phyloP scores from a whole-genome alignment of 768 basidiomycete species.

The Tubosaeta sp. region DNA sequence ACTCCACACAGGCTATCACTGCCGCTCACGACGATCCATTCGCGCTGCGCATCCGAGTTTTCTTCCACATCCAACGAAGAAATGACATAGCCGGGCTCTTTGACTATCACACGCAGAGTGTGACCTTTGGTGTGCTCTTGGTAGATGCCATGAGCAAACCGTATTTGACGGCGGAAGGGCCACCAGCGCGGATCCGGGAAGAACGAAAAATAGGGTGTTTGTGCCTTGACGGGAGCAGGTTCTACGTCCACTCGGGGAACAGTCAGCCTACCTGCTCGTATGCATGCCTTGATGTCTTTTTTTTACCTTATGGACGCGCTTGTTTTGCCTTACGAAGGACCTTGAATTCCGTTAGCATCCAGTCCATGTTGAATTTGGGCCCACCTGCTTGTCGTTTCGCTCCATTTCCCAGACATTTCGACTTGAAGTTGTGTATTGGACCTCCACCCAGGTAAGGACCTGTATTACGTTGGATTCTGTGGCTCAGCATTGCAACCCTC shows the following conservation, averaged over 20 bases:
- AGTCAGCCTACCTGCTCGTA: not conserved
- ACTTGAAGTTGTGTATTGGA: not conserved
- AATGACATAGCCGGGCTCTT: slow-evolving; percentile 18
- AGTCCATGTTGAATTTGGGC: not conserved
- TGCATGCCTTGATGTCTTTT: not conserved
- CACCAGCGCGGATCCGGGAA: not conserved
- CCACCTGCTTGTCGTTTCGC: no score
- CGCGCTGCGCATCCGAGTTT: slow-evolving; percentile 14
- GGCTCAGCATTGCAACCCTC: no score
- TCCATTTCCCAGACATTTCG: not conserved
- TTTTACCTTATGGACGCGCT: not conserved
- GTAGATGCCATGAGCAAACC: slow-evolving; percentile 10
- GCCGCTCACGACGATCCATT: slow-evolving; percentile 15
- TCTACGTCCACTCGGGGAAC: not conserved
- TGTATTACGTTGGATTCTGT: no score
- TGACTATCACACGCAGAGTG: slow-evolving; percentile 30
- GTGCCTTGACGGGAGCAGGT: not conserved
- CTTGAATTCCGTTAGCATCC: not conserved
- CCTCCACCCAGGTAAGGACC: not conserved
- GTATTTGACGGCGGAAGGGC: slow-evolving; percentile 9
- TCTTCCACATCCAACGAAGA: not conserved
- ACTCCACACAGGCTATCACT: slow-evolving; percentile 3
- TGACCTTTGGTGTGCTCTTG: slow-evolving; percentile 17
- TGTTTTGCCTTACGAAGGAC: not conserved
- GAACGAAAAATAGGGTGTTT: not conserved